Percentiles rank a stretch among this genome's conserved stretches.
Evolutionary conservation across 306 rosid species (phyloP).

Genomic region (Astragalus glycyphyllos): DNA sequence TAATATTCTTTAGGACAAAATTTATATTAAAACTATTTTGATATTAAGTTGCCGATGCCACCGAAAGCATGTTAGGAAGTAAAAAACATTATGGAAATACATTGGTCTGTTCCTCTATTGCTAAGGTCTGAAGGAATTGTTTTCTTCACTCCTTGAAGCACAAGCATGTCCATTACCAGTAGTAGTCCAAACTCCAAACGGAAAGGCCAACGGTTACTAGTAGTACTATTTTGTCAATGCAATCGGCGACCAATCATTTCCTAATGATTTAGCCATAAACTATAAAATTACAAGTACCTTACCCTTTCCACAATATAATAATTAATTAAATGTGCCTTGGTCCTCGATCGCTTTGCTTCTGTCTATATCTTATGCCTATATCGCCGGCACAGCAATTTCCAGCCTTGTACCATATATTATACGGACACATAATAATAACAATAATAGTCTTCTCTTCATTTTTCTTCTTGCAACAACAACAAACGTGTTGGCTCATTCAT

Average conservation of each 20-base stretch:
- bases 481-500: conserved; percentile 39
- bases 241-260: conserved; percentile 37
- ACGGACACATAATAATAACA: not conserved
- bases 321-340: conserved; percentile 32
- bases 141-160: conserved; percentile 16
- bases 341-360: conserved; percentile 54
- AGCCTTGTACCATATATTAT: conserved; percentile 26
- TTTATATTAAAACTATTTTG: no score
- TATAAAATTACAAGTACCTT: conserved; percentile 27
- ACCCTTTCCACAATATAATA: conserved; percentile 38
- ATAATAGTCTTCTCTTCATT: conserved; percentile 1
- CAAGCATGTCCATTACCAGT: conserved; percentile 14
- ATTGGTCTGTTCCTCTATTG: not conserved
- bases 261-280: conserved; percentile 12
- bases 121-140: not conserved
- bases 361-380: conserved; percentile 20
- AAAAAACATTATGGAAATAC: conserved; percentile 15
- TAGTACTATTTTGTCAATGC: conserved; percentile 18
- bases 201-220: conserved; percentile 35
- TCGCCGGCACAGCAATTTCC: conserved; percentile 61
- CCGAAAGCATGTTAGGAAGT: conserved; percentile 15
- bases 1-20: no score
- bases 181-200: conserved; percentile 38
- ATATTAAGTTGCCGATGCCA: not conserved
- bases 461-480: conserved; percentile 3